Base-by-base conservation (phyloP, 768 basidiomycete species). In the Punctularia strigosozonata region DNA sequence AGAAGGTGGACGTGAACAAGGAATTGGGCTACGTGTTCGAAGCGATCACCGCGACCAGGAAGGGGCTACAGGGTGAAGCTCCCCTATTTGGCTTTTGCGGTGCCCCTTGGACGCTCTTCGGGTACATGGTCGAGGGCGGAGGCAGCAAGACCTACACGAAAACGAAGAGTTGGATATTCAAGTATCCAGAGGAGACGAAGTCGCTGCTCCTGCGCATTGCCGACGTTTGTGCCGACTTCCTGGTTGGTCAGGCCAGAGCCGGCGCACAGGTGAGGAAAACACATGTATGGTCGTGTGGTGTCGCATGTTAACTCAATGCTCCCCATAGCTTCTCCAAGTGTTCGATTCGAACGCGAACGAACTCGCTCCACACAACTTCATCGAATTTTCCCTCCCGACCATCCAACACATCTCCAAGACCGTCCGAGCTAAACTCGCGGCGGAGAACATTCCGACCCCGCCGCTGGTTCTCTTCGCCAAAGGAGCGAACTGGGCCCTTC, bases 111-210 rank as follows among this genome's bases (percentile, higher is more conserved):
- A 99, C 95, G 3, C 73, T 98, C 38, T 91, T 99, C 63, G 77
- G 81, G 17, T 99, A 98, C 58, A 99, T 99, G 95, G 73, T 95
- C 51, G 95, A 98, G 58, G 95, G 95, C 6, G 94, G 92, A 4
- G 84, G 84, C 6, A 86, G 76, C 58, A 91, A 90, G 61, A 86
- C 85, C 12, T 75, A 87, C 49, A 81, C 86, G 45, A 91, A 92
- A 59, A 75, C 77, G 25, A 99, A 99, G 63, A 77, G 82, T 0
- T 99, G 95, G 94, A 56, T 97, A 5, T 98, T 88, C 68, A 82
- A 79, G 52, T 75, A 89, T 53, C 91, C 92, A 1, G 73, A 81
- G 45, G 80, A 83, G 59, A 85, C 86, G 33, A 80, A 82, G 51
- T 72, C 68, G 13, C 68, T 99, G 19, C 61, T 99, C 20, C 54